Evolutionary conservation across 768 basidiomycete genomes (phyloP).

Genomic region (Phaeolepiota aurea): DNA sequence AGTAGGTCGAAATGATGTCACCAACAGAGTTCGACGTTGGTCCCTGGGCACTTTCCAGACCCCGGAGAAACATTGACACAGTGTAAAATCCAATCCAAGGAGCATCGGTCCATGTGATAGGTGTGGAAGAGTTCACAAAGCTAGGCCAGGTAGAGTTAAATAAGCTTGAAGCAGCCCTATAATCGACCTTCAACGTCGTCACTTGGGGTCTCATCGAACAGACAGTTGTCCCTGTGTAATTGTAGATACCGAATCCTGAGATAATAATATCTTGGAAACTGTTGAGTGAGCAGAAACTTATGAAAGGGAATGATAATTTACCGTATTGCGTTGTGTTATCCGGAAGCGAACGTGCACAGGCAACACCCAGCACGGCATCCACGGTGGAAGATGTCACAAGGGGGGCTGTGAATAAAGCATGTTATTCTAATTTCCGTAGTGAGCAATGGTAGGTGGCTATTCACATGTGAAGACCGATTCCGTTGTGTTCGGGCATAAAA

Average conservation of each 20-base stretch:
- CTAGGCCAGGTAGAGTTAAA: slow-evolving; percentile 12
- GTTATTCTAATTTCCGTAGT: too few relatives aligned
- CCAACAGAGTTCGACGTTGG: slow-evolving; percentile 12
- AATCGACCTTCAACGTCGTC: slow-evolving; percentile 9
- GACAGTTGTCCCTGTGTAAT: slow-evolving; percentile 8
- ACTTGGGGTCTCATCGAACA: slow-evolving; percentile 11
- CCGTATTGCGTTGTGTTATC: slow-evolving; percentile 9
- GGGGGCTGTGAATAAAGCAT: slow-evolving; percentile 1
- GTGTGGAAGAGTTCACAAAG: slow-evolving; percentile 11
- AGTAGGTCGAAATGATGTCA: slow-evolving; percentile 11
- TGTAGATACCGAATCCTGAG: slow-evolving; percentile 10
- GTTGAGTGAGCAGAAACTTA: too few relatives aligned
- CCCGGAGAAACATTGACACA: slow-evolving; percentile 10
- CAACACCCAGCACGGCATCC: slow-evolving; percentile 10
- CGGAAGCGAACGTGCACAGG: slow-evolving; percentile 7
- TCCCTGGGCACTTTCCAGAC: slow-evolving; percentile 9
- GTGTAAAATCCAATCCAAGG: slow-evolving; percentile 13
- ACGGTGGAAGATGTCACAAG: slow-evolving; percentile 9
- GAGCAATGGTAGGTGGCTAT: too few relatives aligned
- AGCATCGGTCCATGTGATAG: slow-evolving; percentile 6
- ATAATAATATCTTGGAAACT: slow-evolving; percentile 10
- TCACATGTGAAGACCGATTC: too few relatives aligned
- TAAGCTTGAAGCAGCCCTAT: slow-evolving; percentile 8
- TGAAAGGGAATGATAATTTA: too few relatives aligned
- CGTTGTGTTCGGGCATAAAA: slow-evolving; percentile 6